phyloP scores from a whole-genome alignment of 345 rosid genomes.

The Aquilaria malaccensis region DNA sequence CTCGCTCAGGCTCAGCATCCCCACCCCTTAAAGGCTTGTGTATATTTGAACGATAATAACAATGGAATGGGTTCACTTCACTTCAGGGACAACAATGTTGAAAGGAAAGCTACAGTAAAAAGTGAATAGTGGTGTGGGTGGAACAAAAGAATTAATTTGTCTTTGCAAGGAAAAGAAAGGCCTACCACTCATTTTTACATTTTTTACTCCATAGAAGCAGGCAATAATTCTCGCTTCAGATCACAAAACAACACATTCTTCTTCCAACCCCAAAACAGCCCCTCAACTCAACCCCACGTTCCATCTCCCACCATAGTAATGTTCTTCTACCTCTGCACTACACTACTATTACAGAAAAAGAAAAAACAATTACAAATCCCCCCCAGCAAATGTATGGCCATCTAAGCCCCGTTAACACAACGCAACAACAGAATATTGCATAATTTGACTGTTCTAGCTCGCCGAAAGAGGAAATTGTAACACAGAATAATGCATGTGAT shows the following conservation, averaged over 20 bases:
- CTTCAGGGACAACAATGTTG: slow-evolving; percentile 48
- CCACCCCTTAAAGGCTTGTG: neutral
- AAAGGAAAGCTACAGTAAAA: slow-evolving; percentile 33
- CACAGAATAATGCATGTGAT: neutral
- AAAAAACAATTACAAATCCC: slow-evolving; percentile 8
- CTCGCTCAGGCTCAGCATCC: too few relatives aligned
- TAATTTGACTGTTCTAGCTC: neutral
- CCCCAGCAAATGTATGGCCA: slow-evolving; percentile 16
- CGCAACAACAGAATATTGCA: slow-evolving; percentile 21
- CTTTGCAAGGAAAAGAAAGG: slow-evolving; percentile 24
- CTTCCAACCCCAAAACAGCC: neutral
- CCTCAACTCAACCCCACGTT: slow-evolving; percentile 1
- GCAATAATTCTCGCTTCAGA: too few relatives aligned
- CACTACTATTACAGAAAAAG: neutral
- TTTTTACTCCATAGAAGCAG: neutral
- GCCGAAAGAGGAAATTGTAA: slow-evolving; percentile 9
- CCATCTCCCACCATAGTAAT: slow-evolving; percentile 6
- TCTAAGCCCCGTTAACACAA: slow-evolving; percentile 24
- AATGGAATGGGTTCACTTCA: slow-evolving; percentile 26
- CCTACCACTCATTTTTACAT: slow-evolving; percentile 6
- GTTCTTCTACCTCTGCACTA: neutral
- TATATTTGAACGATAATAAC: neutral
- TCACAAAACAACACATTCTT: too few relatives aligned
- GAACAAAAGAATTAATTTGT: slow-evolving; percentile 26
- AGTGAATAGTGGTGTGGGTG: slow-evolving; percentile 1